phyloP scores from a whole-genome alignment of 371 early-diverging fungal species.

The Chytridium lagenaria region DNA sequence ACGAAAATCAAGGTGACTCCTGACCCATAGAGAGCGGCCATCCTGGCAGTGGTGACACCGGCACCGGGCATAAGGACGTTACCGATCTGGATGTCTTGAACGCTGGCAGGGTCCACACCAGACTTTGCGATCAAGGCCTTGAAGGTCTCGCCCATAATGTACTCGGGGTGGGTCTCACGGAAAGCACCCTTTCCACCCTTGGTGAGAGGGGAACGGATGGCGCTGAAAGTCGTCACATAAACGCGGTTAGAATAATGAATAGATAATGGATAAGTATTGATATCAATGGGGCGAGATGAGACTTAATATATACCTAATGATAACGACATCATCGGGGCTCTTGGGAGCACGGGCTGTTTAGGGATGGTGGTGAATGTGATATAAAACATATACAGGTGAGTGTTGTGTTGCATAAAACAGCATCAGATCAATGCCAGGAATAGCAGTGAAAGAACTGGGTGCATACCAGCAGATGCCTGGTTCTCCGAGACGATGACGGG shows the following conservation, averaged over 20 bases:
- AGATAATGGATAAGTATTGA: neutral
- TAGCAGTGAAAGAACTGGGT: neutral
- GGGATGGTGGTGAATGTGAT: neutral
- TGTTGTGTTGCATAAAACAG: no score
- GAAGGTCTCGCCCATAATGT: constrained; percentile 85
- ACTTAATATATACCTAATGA: constrained; percentile 35
- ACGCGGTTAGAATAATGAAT: no score
- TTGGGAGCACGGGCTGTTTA: constrained; percentile 48
- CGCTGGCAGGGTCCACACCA: constrained; percentile 84
- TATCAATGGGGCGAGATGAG: no score
- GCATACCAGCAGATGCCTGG: constrained; percentile 14
- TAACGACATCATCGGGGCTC: constrained; percentile 58
- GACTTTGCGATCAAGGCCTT: constrained; percentile 73
- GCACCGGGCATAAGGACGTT: constrained; percentile 92
- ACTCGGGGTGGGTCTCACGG: constrained; percentile 90
- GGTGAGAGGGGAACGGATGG: constrained; percentile 86
- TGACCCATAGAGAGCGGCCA: constrained; percentile 95
- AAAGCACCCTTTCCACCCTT: constrained; percentile 94
- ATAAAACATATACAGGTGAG: no score
- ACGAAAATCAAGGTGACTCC: no score
- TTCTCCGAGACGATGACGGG: constrained; percentile 21
- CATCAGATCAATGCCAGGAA: no score
- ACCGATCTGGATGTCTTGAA: constrained; percentile 95
- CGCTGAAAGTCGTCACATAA: no score
- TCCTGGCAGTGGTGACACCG: constrained; percentile 93